Evolutionary conservation across 768 basidiomycete genomes (phyloP), one percentile per base, ranked within the genome.

Genomic region (Russula virescens): DNA sequence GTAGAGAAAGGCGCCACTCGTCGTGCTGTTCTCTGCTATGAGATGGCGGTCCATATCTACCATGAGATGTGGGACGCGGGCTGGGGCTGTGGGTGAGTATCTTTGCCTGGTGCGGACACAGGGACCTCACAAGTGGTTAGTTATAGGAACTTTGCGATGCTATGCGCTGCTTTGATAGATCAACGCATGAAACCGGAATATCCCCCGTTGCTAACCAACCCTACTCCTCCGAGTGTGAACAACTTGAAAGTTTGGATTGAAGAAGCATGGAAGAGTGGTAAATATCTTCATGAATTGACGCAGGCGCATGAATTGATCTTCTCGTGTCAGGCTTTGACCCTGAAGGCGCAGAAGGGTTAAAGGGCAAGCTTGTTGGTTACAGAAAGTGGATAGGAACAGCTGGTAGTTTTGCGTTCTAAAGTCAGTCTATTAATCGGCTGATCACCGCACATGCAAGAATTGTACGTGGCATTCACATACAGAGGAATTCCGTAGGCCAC

Each of bases 81-180:
- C 1, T 94, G 90, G 90, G 90, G 90, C 16, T 75, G 74, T 50
- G 73, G 73, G 66, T 71, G 59, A 34, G 68, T 51, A 42, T 47
- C n/a, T 40, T 49, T 42, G 66, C 59, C 50, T n/a, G 31, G 19
- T 55, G 21, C 25, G 38, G 55, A 38, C 49, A 58, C 67, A 38
- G 51, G 9, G 3, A n/a, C 59, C 56, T 65, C 56, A 46, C 25
- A 25, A 18, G 28, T 25, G 5, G 13, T 54, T 62, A 93, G 91
- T 26, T 92, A 94, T 70, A 86, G 89, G 23, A 93, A 91, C 71
- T 93, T 87, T 68, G 67, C 90, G 66, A 93, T 94, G 86, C 77
- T 81, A 10, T 92, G 89, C 70, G 77, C 85, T 3, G 80, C 83
- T 6, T 79, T 94, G 23, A 84, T 89, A 80, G 80, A 78, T 53